Evolutionary conservation across 2,329 filamentous ascomycete species (phyloP), one percentile per base, ranked within the genome.

Genomic region (Talaromyces sp.): DNA sequence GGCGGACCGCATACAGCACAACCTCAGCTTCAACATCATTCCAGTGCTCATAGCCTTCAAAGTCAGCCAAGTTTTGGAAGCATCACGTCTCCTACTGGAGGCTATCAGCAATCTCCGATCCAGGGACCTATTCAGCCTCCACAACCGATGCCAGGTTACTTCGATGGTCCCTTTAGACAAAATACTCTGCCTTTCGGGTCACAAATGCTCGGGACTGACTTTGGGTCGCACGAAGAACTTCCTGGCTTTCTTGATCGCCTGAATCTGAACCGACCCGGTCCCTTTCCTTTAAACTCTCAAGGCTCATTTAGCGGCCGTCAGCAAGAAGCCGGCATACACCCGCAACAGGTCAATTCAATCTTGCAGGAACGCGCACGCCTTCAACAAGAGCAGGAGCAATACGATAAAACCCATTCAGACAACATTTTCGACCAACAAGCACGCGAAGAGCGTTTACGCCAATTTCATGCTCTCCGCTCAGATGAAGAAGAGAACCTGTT

Each of bases 61-160:
- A 97, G 93, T 75, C 95, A 99, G 78, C 94, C 94, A 24, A 98
- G 94, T 79, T 97, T 95, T 74, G 92, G 94, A 19, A 97, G 91
- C 78, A 96, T 99, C 69, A 88, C 92, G 2, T 96, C 93, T n/a
- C 93, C 93, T 1, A 45, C 64, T 11, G 87, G 90, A 65, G 88
- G 87, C 11, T 89, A 87, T 72, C 86, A 88, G 70, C 83, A 85
- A 62, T 83, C 87, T 67, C 83, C 82, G 65, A 87, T 82, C 73
- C 86, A 74, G 78, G 85, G 84, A 1, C 83, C 85, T 14, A 83
- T 88, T 59, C 85, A 86, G 65, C 82, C 84, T 47, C 75, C 78
- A 2, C 84, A 85, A 69, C 78, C 79, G n/a, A 82, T 85, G 6
- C 81, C 86, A 41, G 87, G 87, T 43, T 93, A 93, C 75, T 92